Evolutionary conservation across 73 alveolate species (phyloP), one percentile per base, ranked within the genome.

Genomic region (Tetrahymena thermophila): DNA sequence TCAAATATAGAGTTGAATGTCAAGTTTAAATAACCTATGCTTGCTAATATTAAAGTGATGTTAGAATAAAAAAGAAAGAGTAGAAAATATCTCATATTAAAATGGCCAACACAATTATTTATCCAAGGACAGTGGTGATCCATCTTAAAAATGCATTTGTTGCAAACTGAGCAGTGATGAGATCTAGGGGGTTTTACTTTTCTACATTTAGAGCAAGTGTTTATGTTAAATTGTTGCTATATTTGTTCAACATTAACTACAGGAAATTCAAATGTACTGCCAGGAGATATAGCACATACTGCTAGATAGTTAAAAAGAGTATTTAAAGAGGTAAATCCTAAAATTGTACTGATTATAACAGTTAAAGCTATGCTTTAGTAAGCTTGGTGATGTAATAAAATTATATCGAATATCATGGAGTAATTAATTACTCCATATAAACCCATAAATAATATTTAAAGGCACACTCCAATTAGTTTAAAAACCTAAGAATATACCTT

Each of bases 71-170:
- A 56, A 57, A 98, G 94, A 96, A 98, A 98, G 35, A 96, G 94
- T 93, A 97, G 93, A 97, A 98, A 98, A 94, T 96, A 97, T 94
- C 98, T 96, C 94, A 96, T 98, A 93, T 98, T 98, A 71, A 96
- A 96, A 93, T 96, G 98, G n/a, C 99, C 99, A 89, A 98, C 98
- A 44, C 99, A 98, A 94, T 98, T 97, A 95, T 97, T 97, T 15
- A 98, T 96, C 99, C 98, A 98, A 50, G 99, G 99, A 56, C 99
- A 98, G 96, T 98, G 99, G 94, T 98, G 99, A 94, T 98, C 99
- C 99, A 98, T 98, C 93, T 98, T 97, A 16, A 98, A 85, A 25
- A 98, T 94, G 50, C 99, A 98, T 94, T 96, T 96, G 0, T 96
- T 94, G 93, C 99, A 98, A 31, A 98, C 93, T 21, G 98, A 94